Percentiles rank a stretch among this genome's conserved stretches.
phyloP scores from a whole-genome alignment of 2,329 filamentous ascomycete genomes.

The Teratosphaeria viscida region DNA sequence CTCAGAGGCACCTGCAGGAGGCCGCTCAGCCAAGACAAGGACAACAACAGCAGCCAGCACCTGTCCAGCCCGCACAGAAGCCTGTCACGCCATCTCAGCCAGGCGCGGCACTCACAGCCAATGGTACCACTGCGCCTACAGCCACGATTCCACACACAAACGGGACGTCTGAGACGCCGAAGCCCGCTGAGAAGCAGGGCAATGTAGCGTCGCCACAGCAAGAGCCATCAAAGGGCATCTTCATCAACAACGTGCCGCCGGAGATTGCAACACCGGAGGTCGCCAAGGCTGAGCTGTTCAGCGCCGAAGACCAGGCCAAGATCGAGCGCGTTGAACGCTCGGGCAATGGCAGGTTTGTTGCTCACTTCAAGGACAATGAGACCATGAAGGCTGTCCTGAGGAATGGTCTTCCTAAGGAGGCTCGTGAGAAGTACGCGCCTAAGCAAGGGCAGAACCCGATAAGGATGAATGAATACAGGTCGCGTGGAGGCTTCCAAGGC shows the following conservation, averaged over 20 bases:
- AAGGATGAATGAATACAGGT: constrained; percentile 47
- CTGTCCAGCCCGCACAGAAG: constrained; percentile 32
- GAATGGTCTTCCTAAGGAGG: constrained; percentile 58
- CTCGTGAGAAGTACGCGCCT: constrained; percentile 42
- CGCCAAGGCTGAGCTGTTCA: constrained; percentile 57
- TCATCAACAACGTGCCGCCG: constrained; percentile 69
- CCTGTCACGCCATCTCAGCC: constrained; percentile 8
- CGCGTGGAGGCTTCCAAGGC: constrained; percentile 42
- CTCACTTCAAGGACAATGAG: constrained; percentile 68
- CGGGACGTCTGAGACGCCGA: constrained; percentile 32
- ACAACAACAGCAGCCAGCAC: constrained; percentile 29
- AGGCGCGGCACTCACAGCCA: constrained; percentile 14
- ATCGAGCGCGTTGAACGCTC: constrained; percentile 60
- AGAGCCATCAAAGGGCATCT: constrained; percentile 61
- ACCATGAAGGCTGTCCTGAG: constrained; percentile 72
- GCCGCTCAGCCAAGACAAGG: constrained; percentile 15
- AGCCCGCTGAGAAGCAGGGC: constrained; percentile 24
- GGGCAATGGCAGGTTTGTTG: constrained; percentile 72
- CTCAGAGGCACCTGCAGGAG: constrained; percentile 18
- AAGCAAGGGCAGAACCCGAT: constrained; percentile 1
- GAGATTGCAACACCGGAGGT: constrained; percentile 41
- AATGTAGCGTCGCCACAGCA: constrained; percentile 25
- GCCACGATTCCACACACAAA: constrained; percentile 36
- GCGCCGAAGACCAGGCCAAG: constrained; percentile 72
- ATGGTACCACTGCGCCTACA: constrained; percentile 18